Base-by-base conservation (phyloP, 495 filamentous ascomycete species). In the Acidiella bohemica region DNA sequence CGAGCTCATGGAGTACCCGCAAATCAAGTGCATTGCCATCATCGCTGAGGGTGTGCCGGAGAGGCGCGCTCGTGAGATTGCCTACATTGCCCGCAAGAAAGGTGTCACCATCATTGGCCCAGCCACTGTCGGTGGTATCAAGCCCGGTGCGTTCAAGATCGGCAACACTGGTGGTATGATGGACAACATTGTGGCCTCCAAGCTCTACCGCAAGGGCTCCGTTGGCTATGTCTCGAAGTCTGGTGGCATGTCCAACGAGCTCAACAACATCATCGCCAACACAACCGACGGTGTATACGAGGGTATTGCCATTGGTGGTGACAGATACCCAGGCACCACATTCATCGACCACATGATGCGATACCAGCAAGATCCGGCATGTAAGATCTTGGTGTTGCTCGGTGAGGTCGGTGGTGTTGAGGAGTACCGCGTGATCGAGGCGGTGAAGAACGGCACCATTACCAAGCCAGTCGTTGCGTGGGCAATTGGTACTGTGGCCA, bases 101-200 rank as follows among this genome's bases (percentile, higher is more conserved):
- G 88, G 88, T 36, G 84, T 97, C 61, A 95, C 87, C 56, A 97
- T 97, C 66, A 94, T 97, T 57, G 90, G 90, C 41, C 90, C 90
- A 46, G 90, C 90, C 44, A 97, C 90, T 40, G 90, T 97, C 47
- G 90, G 90, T 76, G 90, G 90, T 57, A 95, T 97, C 72, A 97
- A 97, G 75, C 90, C 90, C 45, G 92, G 90, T 65, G 79, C 81
- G 58, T 97, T 82, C 77, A 97, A 96, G 77, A 97, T 97, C 49
- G 90, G 90, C 64, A 97, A 97, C 74, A 97, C 90, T 48, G 90
- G 90, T 75, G 90, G 90, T 65, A 97, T 97, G 90, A 97, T 97
- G 90, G 90, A 97, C 75, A 97, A 97, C 75, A 97, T 97, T 55
- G 90, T 97, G 44, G 87, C 90, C 52, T 96, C 92, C 65, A 97